Evolutionary conservation across 148 eudicot genomes (phyloP), one percentile per base, ranked within the genome.

Genomic region (Euryodendron excelsum): DNA sequence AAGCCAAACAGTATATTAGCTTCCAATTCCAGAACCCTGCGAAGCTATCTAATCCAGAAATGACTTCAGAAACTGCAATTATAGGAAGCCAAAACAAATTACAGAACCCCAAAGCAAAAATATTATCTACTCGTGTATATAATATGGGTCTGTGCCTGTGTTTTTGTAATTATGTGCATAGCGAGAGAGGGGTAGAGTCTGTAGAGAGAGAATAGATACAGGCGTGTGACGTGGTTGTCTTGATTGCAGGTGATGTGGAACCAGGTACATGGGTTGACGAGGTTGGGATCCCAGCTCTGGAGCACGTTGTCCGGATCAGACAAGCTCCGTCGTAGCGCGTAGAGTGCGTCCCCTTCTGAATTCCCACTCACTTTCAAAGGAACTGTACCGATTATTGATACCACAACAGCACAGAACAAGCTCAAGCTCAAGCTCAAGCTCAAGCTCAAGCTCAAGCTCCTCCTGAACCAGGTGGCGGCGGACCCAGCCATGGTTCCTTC

Each of bases 241-340:
- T 82, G 78, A 81, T 92, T 87, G 81, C 98, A 94, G 34, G 94
- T 92, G 86, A 94, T 82, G 78, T 91, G 97, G 78, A 91, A 91
- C 96, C 93, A 94, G 45, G 98, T 94, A 74, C 98, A 94, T 17
- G 98, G 97, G 75, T 86, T 85, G 56, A 94, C 97, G 25, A 94
- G 92, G 77, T 88, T 92, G 41, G 88, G 88, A 86, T 94, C 94
- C 98, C 98, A 94, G 83, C 95, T 94, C 63, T 80, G 78, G 21
- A 94, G 86, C 15, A 86, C 93, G 69, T 91, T 83, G 81, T 90
- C 91, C 33, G 94, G 98, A 86, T 94, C 98, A 13, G 80, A 55
- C 48, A 92, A 82, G 87, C 91, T 92, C 91, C 78, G 84, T 18
- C 89, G 84, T 28, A 94, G 89, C 33, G 93, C 97, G 74, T 61